Evolutionary conservation across 768 basidiomycete species (phyloP), one percentile per base, ranked within the genome.

Genomic region (Mycena polygramma): DNA sequence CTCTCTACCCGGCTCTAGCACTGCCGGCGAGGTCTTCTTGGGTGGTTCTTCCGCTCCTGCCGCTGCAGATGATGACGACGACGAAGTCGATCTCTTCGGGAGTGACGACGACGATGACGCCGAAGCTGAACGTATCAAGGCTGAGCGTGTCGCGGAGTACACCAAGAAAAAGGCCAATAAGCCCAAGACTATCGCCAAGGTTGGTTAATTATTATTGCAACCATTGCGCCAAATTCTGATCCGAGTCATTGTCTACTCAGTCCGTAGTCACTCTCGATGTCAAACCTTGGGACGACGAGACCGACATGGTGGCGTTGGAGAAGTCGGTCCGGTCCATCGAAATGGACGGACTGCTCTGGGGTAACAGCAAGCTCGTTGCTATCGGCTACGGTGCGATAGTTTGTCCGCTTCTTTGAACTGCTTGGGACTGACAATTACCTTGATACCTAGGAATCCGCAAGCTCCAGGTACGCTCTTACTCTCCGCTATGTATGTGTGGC

Each of bases 201-300:
- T 94, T 41, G 53, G 84, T 78, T 15, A 52, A 36, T 15, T n/a
- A n/a, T n/a, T n/a, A n/a, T n/a, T 54, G 30, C 51, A 63, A 58
- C 39, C 13, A 66, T 60, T 36, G 48, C 48, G 49, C 70, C 24
- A 5, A 43, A 46, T 30, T 57, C 75, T 57, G 39, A 73, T 68
- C 49, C 36, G 30, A 62, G 24, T n/a, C 43, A 7, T 22, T 36
- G 26, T 55, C 22, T 81, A 30, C 30, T 3, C 30, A 98, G 96
- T 99, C 98, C 74, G 91, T 99, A 70, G 98, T 99, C 59, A 99
- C 97, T 55, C 84, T 99, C 75, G 97, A 99, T 75, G 96, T 99
- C 72, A 99, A 99, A 84, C 97, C 97, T 46, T 98, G 96, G 97
- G 97, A 99, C 80, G 97, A 99, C 79, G 96, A 98, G 86, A 99